These are phyloP conservation scores for Vigna mungo DNA, from an alignment of 306 rosid genomes.

Conservation along the genomic window DNA sequence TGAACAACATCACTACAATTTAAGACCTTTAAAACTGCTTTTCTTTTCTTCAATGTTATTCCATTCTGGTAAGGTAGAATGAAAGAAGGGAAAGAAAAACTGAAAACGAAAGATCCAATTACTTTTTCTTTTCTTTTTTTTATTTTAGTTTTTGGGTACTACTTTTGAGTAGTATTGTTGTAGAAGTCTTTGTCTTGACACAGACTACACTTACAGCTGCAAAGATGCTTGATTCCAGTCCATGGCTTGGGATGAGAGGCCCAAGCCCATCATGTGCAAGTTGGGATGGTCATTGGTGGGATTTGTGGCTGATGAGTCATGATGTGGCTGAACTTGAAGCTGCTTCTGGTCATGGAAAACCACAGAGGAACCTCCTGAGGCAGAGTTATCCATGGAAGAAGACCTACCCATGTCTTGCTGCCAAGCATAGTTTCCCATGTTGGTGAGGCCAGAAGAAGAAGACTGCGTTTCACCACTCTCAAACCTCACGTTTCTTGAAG, in stretches of 20 bases:
- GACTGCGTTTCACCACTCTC: constrained; percentile 72
- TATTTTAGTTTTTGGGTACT: neutral
- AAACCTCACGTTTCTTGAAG: constrained; percentile 62
- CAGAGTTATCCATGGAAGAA: constrained; percentile 69
- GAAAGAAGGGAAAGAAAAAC: neutral
- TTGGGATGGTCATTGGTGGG: constrained; percentile 62
- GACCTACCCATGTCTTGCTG: constrained; percentile 55
- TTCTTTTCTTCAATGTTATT: constrained; percentile 17
- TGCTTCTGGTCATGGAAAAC: constrained; percentile 66
- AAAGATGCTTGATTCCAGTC: constrained; percentile 88
- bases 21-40: neutral
- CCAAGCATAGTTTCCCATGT: constrained; percentile 69
- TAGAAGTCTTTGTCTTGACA: constrained; percentile 34
- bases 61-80: constrained; percentile 21
- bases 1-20: neutral
- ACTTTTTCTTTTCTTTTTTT: constrained; percentile 10
- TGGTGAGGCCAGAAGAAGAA: constrained; percentile 66
- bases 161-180: constrained; percentile 6
- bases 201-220: constrained; percentile 63
- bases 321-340: constrained; percentile 49
- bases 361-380: constrained; percentile 57
- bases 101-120: constrained; percentile 27
- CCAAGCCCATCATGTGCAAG: constrained; percentile 86
- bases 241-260: constrained; percentile 70
- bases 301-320: constrained; percentile 49